A percentile compares a stretch with the other conserved stretches of the same genome.
phyloP scores from a whole-genome alignment of 163 green algal genomes.

The Trebouxia gelatinosa region DNA sequence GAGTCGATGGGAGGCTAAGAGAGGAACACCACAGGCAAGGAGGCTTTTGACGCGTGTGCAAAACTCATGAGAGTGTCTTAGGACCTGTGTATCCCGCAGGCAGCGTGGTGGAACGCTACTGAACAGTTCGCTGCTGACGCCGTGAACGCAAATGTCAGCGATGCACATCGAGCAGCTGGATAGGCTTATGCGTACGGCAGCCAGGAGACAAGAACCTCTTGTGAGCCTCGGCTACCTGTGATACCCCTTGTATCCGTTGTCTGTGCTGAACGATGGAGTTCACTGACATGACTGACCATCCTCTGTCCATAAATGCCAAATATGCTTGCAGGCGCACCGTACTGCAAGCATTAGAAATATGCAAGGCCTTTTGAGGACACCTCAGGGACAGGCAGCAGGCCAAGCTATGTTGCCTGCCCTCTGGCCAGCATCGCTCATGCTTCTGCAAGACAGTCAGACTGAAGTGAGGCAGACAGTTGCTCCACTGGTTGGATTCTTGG shows the following conservation, averaged over 20 bases:
- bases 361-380: conserved; percentile 25
- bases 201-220: conserved; percentile 11
- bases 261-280: not conserved
- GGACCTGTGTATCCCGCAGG: too few species aligned
- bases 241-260: not conserved
- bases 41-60: too few species aligned
- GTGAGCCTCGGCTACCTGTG: not conserved
- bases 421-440: conserved; percentile 39
- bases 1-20: conserved; percentile 13
- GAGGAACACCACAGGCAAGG: too few species aligned
- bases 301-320: too few species aligned
- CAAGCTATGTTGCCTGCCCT: conserved; percentile 32
- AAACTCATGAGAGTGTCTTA: too few species aligned
- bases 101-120: too few species aligned
- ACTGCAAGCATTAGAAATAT: conserved; percentile 10
- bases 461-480: conserved; percentile 36
- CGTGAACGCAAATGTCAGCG: too few species aligned
- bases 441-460: conserved; percentile 37
- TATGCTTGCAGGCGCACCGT: conserved; percentile 4
- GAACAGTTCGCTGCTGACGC: too few species aligned
- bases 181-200: conserved; percentile 17
- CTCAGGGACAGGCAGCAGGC: conserved; percentile 27
- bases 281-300: too few species aligned
- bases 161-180: conserved; percentile 28
- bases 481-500: conserved; percentile 41